Evolutionary conservation across 805 yeast genomes (phyloP), one percentile per base, ranked within the genome.

Genomic region (Hanseniaspora mollemarum): DNA sequence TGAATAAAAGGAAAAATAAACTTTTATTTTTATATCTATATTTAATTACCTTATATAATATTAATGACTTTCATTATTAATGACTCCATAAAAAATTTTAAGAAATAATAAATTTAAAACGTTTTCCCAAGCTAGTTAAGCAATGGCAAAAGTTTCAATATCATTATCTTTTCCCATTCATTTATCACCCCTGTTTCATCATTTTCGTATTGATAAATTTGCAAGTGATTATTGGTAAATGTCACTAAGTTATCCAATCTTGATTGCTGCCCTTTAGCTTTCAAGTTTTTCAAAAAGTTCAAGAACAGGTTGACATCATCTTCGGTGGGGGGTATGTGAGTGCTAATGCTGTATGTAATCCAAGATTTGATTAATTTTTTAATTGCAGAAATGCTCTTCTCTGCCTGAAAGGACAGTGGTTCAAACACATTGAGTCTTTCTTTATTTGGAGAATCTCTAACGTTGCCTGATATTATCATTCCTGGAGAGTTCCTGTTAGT

Each of bases 291-390:
- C 33, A 73, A 49, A 55, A 65, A 74, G 12, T 53, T 55, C 29
- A 61, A 60, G 39, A 74, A 70, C 21, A 68, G 51, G 12, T 54
- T 56, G 1, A 70, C 55, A 53, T 75, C 79, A 29, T 63, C 69
- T 6, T 46, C 54, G 52, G 67, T 69, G 2, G 77, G 77, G 5
- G 24, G 13, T 12, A 25, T 25, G 0, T 71, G 71, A 19, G 55
- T 59, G 0, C 51, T 50, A 2, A 60, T 54, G 1, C 71, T 65
- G n/a, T 55, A 56, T 7, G 53, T 55, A 1, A 72, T 57, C 78
- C 78, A 73, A 2, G 56, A 44, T 7, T 56, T 57, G n/a, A 71
- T 42, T 26, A 67, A 42, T 7, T 54, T 22, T n/a, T 63, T 56
- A 6, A 73, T 61, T n/a, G 66, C 66, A n/a, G 59, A 62, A n/a